Base-by-base conservation (phyloP, 768 basidiomycete genomes). In the Phaeolepiota aurea region DNA sequence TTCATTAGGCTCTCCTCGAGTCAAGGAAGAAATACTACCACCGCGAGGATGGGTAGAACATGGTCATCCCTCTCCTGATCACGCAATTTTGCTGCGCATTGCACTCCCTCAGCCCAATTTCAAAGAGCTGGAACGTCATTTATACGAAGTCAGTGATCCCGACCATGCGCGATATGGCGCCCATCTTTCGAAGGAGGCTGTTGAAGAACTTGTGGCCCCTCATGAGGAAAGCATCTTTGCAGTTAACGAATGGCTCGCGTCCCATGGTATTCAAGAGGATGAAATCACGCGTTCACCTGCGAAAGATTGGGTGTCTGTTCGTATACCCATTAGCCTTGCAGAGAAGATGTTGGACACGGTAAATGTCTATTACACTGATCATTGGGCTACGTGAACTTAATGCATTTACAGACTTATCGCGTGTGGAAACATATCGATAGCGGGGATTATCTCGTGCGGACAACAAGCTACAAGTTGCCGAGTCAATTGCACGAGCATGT, bases 301-400 rank as follows among this genome's bases (percentile, higher is more conserved):
- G 0, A 61, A 68, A 16, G 83, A 86, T 47, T 87, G 81, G 85
- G 59, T 86, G 7, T 75, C 69, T 1, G 50, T 84, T 40, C 69
- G 51, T n/a, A 61, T 85, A 12, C 72, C 82, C 0, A 66, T 87
- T 20, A 42, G 57, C 25, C 46, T 74, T 13, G 82, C 72, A 0
- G 83, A 87, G 54, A 59, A 73, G 46, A 82, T 87, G 79, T 67
- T 87, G 19, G 59, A 75, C 50, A 82, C 84, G 58, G 57, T 59
- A 39, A 47, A 47, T 36, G 20, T 36, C 37, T 23, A 44, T 18
- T 11, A 25, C n/a, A 19, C 23, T 5, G 28, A 4, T 11, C 9
- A 34, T 9, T 35, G 33, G 20, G 3, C 19, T 7, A 14, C 7
- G 9, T 35, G 16, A 7, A 7, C 3, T 3, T 37, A 11, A n/a